Evolutionary conservation across 768 basidiomycete species (phyloP).

Genomic region (Lentinula raphanica): DNA sequence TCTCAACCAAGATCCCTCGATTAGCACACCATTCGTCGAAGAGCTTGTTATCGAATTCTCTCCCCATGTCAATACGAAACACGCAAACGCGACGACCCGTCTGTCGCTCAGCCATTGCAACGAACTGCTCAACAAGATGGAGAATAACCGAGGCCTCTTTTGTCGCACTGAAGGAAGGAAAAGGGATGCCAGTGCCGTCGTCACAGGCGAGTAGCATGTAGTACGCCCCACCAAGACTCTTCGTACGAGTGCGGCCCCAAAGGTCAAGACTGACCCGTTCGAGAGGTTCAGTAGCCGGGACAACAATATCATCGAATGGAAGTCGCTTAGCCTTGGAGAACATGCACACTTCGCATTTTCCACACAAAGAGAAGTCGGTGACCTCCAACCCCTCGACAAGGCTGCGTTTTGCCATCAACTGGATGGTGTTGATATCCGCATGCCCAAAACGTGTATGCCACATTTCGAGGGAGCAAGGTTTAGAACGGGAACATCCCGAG

Average conservation of each 20-base stretch:
- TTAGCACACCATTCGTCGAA: background rate
- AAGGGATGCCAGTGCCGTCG: background rate
- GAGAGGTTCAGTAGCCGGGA: background rate
- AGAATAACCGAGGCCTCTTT: background rate
- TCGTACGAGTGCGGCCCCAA: constrained; percentile 1
- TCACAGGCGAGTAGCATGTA: constrained; percentile 3
- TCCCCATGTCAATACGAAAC: background rate
- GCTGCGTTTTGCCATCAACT: background rate
- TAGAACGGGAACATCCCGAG: background rate
- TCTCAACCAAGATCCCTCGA: too few relatives aligned
- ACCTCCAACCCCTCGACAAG: background rate
- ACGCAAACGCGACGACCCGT: background rate
- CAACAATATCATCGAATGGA: constrained; percentile 7
- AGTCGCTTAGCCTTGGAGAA: background rate
- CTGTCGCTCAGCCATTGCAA: background rate
- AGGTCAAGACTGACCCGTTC: constrained; percentile 4
- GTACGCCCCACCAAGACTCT: background rate
- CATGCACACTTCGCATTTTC: background rate
- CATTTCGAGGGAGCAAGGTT: background rate
- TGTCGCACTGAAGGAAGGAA: constrained; percentile 1
- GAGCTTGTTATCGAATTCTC: background rate
- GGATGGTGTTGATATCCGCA: background rate
- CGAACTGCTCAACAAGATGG: background rate
- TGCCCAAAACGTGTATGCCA: background rate
- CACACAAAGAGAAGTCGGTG: background rate